A percentile compares a stretch with the other conserved stretches of the same genome.
Conservation (phyloP, 495 filamentous ascomycete genomes). For the Podospora fimiseda region DNA sequence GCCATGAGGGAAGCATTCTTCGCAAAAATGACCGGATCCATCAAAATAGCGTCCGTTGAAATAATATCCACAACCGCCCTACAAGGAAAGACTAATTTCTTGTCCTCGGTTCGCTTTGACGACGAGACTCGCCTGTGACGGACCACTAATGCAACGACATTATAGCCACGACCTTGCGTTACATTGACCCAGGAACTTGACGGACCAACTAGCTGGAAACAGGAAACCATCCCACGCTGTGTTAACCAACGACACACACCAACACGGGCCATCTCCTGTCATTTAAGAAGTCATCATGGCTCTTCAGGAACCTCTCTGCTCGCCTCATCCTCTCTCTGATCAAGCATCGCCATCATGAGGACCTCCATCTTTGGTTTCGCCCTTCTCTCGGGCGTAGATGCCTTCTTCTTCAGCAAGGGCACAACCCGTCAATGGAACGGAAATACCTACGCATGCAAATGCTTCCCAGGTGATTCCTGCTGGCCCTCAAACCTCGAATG, state of each 20-base stretch:
- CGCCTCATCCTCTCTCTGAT: not conserved
- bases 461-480: constrained; percentile 34
- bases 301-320: too few relatives aligned
- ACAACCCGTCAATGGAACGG: constrained; percentile 27
- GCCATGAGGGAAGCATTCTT: too few relatives aligned
- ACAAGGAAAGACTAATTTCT: not conserved
- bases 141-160: not conserved
- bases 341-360: constrained; percentile 15
- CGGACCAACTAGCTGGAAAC: not conserved
- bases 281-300: not conserved
- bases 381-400: constrained; percentile 9
- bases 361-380: constrained; percentile 9
- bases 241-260: not conserved
- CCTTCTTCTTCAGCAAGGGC: constrained; percentile 3
- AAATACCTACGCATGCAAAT: constrained; percentile 38
- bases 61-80: too few relatives aligned
- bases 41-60: too few relatives aligned
- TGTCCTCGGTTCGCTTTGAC: too few relatives aligned
- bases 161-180: constrained; percentile 8
- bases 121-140: too few relatives aligned
- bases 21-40: too few relatives aligned
- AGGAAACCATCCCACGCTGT: not conserved
- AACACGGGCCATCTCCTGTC: not conserved
- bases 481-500: constrained; percentile 35
- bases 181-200: constrained; percentile 3